These are phyloP conservation scores for Monilinia vaccinii-corymbosi DNA, from an alignment of 2,329 filamentous ascomycete species.

Conservation along the genomic window DNA sequence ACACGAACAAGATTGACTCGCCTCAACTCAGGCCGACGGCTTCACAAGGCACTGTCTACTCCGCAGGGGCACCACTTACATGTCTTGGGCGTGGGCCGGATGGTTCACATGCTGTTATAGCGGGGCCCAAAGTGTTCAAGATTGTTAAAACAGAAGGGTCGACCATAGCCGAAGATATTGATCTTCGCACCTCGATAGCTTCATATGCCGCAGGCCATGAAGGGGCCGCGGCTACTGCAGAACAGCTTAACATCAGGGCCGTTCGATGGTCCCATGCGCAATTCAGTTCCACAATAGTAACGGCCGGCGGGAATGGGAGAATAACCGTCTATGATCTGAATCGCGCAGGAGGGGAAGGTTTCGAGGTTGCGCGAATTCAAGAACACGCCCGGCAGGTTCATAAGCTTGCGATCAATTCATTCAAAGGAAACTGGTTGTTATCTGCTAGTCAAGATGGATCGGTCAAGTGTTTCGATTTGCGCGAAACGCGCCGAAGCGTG, in stretches of 20 bases:
- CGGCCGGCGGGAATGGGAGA: slow-evolving; percentile 54
- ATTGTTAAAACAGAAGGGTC: slow-evolving; percentile 43
- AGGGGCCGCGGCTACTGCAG: slow-evolving; percentile 33
- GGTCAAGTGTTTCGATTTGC: slow-evolving; percentile 52
- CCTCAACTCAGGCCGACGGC: slow-evolving; percentile 28
- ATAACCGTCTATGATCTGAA: slow-evolving; percentile 56
- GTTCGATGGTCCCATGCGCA: slow-evolving; percentile 47
- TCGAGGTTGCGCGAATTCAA: slow-evolving; percentile 46
- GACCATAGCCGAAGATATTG: slow-evolving; percentile 45
- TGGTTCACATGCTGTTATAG: slow-evolving; percentile 46
- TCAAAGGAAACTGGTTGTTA: slow-evolving; percentile 46
- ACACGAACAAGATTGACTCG: slow-evolving; percentile 18
- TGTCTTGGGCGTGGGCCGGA: slow-evolving; percentile 51
- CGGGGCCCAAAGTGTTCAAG: slow-evolving; percentile 52
- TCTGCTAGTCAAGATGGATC: slow-evolving; percentile 57
- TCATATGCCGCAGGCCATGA: slow-evolving; percentile 37
- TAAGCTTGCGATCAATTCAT: slow-evolving; percentile 53
- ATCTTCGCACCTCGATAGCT: slow-evolving; percentile 48
- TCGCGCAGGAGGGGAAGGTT: slow-evolving; percentile 35
- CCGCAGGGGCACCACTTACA: slow-evolving; percentile 43
- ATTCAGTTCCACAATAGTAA: slow-evolving; percentile 45
- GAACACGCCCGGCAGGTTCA: slow-evolving; percentile 58
- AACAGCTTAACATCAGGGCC: slow-evolving; percentile 55
- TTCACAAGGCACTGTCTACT: slow-evolving; percentile 47
- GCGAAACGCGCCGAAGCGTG: slow-evolving; percentile 40